Evolutionary conservation across 75 land plant species (phyloP).

Genomic region (Selaginella moellendorffii): DNA sequence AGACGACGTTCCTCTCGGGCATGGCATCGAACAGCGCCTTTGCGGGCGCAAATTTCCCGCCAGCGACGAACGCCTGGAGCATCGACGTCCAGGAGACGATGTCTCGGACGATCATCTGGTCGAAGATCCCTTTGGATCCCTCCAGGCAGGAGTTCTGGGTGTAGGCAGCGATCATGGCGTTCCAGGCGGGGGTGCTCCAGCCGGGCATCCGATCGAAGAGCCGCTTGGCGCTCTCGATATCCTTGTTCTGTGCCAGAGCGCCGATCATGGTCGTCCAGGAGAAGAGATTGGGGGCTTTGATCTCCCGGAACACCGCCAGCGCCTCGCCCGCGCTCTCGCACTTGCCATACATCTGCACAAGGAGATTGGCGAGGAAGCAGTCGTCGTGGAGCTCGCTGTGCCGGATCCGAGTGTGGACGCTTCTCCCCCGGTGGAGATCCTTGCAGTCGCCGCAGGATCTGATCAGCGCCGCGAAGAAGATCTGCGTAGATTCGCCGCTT

Average conservation of each 20-base stretch:
- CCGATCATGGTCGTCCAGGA: background rate
- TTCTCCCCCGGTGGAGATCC: background rate
- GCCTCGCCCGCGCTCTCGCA: background rate
- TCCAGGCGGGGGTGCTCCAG: no score
- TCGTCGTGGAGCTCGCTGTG: background rate
- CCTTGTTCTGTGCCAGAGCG: background rate
- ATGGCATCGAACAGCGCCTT: no score
- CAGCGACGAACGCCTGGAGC: no score
- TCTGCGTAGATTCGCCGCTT: no score
- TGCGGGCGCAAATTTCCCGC: no score
- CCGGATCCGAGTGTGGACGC: background rate
- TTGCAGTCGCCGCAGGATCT: background rate
- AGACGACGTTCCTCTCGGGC: no score
- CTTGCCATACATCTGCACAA: background rate
- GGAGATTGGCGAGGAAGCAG: background rate
- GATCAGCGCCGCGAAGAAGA: background rate
- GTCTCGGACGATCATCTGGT: no score
- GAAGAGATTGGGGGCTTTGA: background rate
- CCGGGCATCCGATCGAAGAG: no score
- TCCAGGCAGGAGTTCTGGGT: no score
- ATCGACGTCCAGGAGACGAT: no score
- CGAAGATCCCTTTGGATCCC: no score
- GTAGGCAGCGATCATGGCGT: no score
- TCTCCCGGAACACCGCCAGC: background rate
- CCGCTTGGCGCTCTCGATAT: background rate